Base-by-base conservation (phyloP, 2,329 filamentous ascomycete genomes). In the Beauveria bassiana region DNA sequence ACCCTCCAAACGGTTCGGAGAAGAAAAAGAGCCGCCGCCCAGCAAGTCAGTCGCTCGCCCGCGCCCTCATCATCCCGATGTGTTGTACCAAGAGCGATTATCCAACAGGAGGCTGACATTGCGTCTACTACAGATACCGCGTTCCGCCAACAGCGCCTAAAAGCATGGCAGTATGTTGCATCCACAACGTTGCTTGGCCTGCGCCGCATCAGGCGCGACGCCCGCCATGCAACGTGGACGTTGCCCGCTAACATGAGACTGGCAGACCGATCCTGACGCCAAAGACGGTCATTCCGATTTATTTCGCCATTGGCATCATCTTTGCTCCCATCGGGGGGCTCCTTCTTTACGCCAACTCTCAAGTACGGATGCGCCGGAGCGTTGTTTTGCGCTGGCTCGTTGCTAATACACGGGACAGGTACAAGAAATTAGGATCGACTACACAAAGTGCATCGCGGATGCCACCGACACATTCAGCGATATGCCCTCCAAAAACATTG, bases 131-230 rank as follows among this genome's bases (percentile, higher is more conserved):
- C 71, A 96, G 91, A 98, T 78, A 98, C 93, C 63, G 95, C 95
- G 12, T 99, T 98, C 74, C 86, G 95, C 69, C 95, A 99, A 74
- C 95, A 99, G 77, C 87, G 95, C 72, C 78, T 99, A 75, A 97
- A 98, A 78, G 95, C 95, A 79, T 99, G 95, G 95, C 95, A 99
- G 89, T 96, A 81, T 77, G 91, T 84, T 47, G 28, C 42, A 34
- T 20, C 5, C 26, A 28, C 24, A 22, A 9, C 34, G 10, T 31
- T 22, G 14, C 12, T 7, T 16, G 20, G 20, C 8, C 12, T 43
- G 22, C 46, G 31, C 42, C 40, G n/a, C 31, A n/a, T 16, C 31
- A 31, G 16, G 52, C 62, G 59, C 43, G 65, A 64, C 71, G 63
- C 12, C 70, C 64, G 65, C 59, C 12, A 68, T 65, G 68, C 78